phyloP scores from a whole-genome alignment of 176 grass and related monocot species.

The Oryza longistaminata region DNA sequence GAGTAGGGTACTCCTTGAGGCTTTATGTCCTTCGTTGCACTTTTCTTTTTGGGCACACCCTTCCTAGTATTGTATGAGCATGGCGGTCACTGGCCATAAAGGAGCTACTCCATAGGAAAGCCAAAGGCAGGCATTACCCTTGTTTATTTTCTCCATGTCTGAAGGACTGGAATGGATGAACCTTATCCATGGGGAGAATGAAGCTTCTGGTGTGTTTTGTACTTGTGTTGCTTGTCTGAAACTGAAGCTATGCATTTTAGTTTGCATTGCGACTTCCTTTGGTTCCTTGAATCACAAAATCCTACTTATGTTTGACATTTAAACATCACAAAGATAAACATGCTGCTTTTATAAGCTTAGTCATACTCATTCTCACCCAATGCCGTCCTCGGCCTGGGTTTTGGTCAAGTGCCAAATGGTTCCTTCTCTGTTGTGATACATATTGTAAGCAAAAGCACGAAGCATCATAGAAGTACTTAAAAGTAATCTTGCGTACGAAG shows the following conservation, averaged over 20 bases:
- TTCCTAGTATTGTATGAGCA: slow-evolving; percentile 43
- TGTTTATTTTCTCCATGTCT: slow-evolving; percentile 24
- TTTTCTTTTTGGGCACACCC: slow-evolving; percentile 48
- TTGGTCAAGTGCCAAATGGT: slow-evolving; percentile 43
- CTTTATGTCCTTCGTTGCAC: slow-evolving; percentile 46
- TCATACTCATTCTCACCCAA: slow-evolving; percentile 14
- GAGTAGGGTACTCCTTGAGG: slow-evolving; percentile 49
- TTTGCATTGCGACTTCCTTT: neutral
- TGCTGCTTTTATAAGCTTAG: neutral
- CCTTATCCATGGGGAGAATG: slow-evolving; percentile 29
- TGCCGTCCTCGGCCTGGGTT: slow-evolving; percentile 41
- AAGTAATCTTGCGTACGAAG: slow-evolving; percentile 48
- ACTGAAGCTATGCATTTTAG: neutral
- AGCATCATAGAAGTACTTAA: slow-evolving; percentile 30
- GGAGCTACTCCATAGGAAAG: slow-evolving; percentile 26
- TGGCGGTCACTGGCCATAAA: slow-evolving; percentile 42
- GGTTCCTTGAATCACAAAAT: neutral
- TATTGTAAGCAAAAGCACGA: slow-evolving; percentile 18
- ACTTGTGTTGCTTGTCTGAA: neutral
- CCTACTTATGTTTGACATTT: neutral
- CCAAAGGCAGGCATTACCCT: slow-evolving; percentile 3
- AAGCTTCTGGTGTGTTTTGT: neutral
- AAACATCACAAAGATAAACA: neutral
- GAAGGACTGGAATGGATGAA: slow-evolving; percentile 20
- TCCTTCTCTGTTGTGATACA: slow-evolving; percentile 4